phyloP scores from a whole-genome alignment of 495 filamentous ascomycete genomes.

The Chaetomium tenue region DNA sequence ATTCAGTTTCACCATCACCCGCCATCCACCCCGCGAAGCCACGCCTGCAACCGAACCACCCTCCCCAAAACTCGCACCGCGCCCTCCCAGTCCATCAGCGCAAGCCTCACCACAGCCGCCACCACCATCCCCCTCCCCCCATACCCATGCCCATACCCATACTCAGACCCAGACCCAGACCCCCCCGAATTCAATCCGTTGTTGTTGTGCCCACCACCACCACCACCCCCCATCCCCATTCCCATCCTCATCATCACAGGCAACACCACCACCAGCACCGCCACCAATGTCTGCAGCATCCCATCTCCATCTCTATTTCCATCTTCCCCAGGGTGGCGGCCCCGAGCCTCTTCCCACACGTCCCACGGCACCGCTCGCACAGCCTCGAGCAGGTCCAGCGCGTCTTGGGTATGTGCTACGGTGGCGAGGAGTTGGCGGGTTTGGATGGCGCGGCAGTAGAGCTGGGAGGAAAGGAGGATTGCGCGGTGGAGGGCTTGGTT shows the following conservation, averaged over 20 bases:
- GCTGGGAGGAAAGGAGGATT: slow-evolving; percentile 13
- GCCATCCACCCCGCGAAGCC: background rate
- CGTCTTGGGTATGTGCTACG: background rate
- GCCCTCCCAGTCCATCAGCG: slow-evolving; percentile 10
- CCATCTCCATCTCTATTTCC: too few relatives aligned
- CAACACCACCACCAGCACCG: slow-evolving; percentile 6
- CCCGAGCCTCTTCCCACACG: slow-evolving; percentile 8
- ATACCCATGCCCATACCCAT: background rate
- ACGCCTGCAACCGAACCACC: slow-evolving; percentile 17
- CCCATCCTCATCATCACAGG: background rate
- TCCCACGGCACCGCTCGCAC: slow-evolving; percentile 11
- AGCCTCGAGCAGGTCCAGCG: slow-evolving; percentile 5
- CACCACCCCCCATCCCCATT: background rate
- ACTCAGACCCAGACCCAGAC: too few relatives aligned
- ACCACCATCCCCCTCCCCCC: slow-evolving; percentile 12
- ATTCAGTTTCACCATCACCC: background rate
- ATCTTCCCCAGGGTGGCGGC: background rate
- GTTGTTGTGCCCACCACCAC: too few relatives aligned
- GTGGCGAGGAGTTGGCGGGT: background rate
- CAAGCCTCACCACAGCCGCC: slow-evolving; percentile 17
- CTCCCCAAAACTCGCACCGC: slow-evolving; percentile 3
- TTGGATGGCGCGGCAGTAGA: slow-evolving; percentile 22
- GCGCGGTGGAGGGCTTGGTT: slow-evolving; percentile 2
- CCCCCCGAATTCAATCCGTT: too few relatives aligned
- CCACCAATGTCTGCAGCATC: slow-evolving; percentile 11